Percentiles rank a stretch among this genome's conserved stretches.
Conservation (phyloP, 495 filamentous ascomycete species). For the Daldinia loculata region DNA sequence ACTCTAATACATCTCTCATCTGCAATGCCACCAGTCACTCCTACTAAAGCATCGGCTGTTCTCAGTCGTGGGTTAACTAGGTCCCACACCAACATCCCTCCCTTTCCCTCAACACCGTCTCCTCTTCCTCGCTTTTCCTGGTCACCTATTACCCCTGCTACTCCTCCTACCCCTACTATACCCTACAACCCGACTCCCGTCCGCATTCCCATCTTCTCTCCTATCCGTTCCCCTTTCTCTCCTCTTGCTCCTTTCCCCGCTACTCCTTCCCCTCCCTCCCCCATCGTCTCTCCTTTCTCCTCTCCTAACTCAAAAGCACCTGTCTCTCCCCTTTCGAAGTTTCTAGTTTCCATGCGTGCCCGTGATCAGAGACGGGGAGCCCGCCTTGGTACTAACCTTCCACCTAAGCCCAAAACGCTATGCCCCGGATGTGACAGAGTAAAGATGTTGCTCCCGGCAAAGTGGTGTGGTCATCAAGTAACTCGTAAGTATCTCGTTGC, state of each 20-base stretch:
- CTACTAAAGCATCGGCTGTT: slow-evolving; percentile 37
- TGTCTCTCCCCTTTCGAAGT: background rate
- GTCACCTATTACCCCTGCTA: background rate
- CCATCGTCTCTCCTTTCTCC: slow-evolving; percentile 18
- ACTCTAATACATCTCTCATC: slow-evolving; percentile 2
- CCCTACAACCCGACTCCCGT: slow-evolving; percentile 35
- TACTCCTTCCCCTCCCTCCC: slow-evolving; percentile 24
- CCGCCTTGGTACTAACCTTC: slow-evolving; percentile 9
- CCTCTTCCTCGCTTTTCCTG: slow-evolving; percentile 8
- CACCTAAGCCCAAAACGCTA: background rate
- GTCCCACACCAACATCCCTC: slow-evolving; percentile 29
- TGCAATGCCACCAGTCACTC: slow-evolving; percentile 24
- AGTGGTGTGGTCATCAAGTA: slow-evolving; percentile 23
- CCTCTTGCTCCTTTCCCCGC: slow-evolving; percentile 29
- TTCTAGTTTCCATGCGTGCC: slow-evolving; percentile 18
- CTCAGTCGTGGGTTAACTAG: slow-evolving; percentile 41
- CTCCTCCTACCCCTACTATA: background rate
- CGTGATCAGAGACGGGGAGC: slow-evolving; percentile 32
- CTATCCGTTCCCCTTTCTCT: slow-evolving; percentile 43
- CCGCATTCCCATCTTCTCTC: slow-evolving; percentile 38
- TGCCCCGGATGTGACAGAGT: slow-evolving; percentile 28
- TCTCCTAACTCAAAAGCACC: background rate
- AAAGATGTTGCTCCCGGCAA: slow-evolving; percentile 32
- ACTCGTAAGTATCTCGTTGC: slow-evolving; percentile 20
- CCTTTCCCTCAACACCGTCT: slow-evolving; percentile 26